Percentiles rank a stretch among this genome's conserved stretches.
These are phyloP conservation scores for Psilocybe mexicana DNA, from an alignment of 1,284 basidiomycete genomes.

Conservation along the genomic window DNA sequence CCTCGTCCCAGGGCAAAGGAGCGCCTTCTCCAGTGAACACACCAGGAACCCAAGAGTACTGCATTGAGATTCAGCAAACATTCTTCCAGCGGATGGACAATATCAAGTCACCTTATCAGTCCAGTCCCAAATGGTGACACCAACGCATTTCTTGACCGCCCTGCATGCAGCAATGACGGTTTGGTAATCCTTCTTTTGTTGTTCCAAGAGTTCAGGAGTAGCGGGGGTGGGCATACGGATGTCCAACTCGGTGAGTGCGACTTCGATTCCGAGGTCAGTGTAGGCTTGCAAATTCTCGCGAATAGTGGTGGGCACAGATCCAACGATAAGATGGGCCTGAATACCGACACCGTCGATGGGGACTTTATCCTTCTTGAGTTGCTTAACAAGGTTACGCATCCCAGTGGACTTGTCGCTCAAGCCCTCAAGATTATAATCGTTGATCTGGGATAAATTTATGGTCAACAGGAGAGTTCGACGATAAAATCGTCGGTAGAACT, in stretches of 20 bases:
- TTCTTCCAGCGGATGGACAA: not conserved
- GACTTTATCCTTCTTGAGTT: conserved; percentile 42
- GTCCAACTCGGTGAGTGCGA: conserved; percentile 64
- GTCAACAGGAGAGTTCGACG: conserved; percentile 13
- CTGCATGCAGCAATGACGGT: conserved; percentile 55
- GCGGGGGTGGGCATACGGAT: conserved; percentile 57
- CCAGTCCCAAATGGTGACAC: conserved; percentile 57
- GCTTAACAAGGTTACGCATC: conserved; percentile 50
- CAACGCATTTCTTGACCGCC: conserved; percentile 50
- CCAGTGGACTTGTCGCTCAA: conserved; percentile 52
- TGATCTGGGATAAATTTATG: conserved; percentile 37
- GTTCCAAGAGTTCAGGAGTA: conserved; percentile 44
- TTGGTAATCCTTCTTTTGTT: conserved; percentile 57
- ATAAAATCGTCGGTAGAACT: conserved; percentile 8
- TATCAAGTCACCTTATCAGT: conserved; percentile 42
- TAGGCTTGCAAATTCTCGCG: conserved; percentile 49
- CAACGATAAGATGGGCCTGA: conserved; percentile 55
- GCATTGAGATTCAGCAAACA: conserved; percentile 12
- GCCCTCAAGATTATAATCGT: conserved; percentile 59
- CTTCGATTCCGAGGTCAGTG: conserved; percentile 54
- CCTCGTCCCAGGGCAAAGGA: conserved; percentile 50
- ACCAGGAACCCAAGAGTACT: conserved; percentile 55
- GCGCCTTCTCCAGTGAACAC: conserved; percentile 49
- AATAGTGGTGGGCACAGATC: conserved; percentile 44
- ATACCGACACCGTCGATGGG: conserved; percentile 62